Base-by-base conservation (phyloP, 1,139 yeast genomes). In the Saccharomycopsis phalli region DNA sequence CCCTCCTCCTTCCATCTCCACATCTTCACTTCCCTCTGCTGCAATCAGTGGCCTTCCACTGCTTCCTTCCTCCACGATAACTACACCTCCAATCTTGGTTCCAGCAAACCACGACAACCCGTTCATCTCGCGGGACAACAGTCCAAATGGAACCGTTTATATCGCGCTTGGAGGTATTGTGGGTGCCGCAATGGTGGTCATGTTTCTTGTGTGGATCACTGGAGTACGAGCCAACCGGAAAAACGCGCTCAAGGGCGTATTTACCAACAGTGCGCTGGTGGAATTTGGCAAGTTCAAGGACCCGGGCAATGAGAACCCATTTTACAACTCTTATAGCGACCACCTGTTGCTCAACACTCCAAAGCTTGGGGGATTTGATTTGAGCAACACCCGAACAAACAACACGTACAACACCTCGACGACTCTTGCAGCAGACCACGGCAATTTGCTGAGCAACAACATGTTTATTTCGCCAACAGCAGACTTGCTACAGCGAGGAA, bases 391-490 rank as follows among this genome's bases (percentile, higher is more conserved):
- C 22, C 8, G 8, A 13, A 13, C 34, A 7, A 37, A 37, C 38
- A 19, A 18, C n/a, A n/a, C n/a, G n/a, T n/a, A n/a, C n/a, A n/a
- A n/a, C n/a, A n/a, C n/a, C n/a, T n/a, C n/a, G n/a, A n/a, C n/a
- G n/a, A n/a, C n/a, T n/a, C n/a, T n/a, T n/a, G n/a, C n/a, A n/a
- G n/a, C n/a, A n/a, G n/a, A n/a, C n/a, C n/a, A n/a, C n/a, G n/a
- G n/a, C n/a, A n/a, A n/a, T n/a, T n/a, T n/a, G n/a, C n/a, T n/a
- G n/a, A n/a, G 36, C 18, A 23, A 31, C 28, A 16, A 41, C 34
- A 68, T 81, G 71, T 82, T 78, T 56, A 74, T 82, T 43, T 80
- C 91, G 4, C 94, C 94, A 28, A 82, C 93, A 2, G 81, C 80
- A 16, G 87, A 81, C 53, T 81, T 79, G 7, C 30, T 42, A 31